Conservation (phyloP, 2,329 filamentous ascomycete species). For the Aspergillus sp. region DNA sequence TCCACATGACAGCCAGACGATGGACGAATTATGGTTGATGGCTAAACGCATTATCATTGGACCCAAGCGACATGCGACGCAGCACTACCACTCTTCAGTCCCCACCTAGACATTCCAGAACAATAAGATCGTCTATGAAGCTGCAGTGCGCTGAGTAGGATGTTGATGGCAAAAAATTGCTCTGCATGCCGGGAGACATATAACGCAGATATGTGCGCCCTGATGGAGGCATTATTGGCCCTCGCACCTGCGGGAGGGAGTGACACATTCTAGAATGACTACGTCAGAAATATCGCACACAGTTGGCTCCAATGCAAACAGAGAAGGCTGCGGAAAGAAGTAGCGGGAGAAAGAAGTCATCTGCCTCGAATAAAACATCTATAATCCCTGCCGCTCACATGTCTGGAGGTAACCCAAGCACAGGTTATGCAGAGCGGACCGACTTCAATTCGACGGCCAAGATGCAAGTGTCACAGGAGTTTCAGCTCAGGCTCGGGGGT, state of each 20-base stretch:
- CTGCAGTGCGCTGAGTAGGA: not conserved
- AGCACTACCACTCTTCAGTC: not conserved
- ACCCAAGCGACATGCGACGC: not conserved
- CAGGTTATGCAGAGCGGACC: not conserved
- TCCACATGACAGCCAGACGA: not conserved
- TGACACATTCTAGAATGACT: not conserved
- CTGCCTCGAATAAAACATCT: not conserved
- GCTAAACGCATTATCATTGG: not conserved
- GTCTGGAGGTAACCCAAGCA: constrained; percentile 9
- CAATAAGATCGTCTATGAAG: not conserved
- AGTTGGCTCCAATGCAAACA: not conserved
- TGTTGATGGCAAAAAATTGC: constrained; percentile 8
- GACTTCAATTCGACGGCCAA: constrained; percentile 5
- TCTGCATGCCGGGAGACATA: not conserved
- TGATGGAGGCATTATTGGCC: not conserved
- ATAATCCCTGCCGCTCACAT: not conserved
- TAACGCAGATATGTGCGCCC: not conserved
- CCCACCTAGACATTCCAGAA: constrained; percentile 2
- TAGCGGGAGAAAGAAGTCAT: not conserved
- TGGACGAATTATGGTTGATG: not conserved
- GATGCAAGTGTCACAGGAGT: constrained; percentile 4
- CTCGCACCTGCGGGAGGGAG: not conserved
- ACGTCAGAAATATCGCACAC: not conserved
- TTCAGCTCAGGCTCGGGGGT: too few species aligned
- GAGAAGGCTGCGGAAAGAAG: not conserved